These are phyloP conservation scores for Hypholoma sublateritium DNA, from an alignment of 768 basidiomycete species.

Conservation along the genomic window DNA sequence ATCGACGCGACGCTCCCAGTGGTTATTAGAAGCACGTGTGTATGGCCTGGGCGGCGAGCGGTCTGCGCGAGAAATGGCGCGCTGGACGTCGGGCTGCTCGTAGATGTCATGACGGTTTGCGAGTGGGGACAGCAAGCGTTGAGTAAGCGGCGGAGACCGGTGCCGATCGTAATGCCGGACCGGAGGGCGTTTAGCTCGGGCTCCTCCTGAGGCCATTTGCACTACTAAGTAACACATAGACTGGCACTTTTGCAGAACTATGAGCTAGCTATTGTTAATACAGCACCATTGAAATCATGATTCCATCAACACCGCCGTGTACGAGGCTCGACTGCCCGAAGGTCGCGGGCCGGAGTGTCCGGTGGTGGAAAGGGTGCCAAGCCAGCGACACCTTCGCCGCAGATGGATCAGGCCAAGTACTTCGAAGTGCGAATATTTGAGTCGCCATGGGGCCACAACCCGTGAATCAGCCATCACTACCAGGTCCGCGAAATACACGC, in stretches of 20 bases:
- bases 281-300: too few species aligned
- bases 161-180: too few species aligned
- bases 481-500: slow-evolving; percentile 3
- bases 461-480: slow-evolving; percentile 1
- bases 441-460: neutral
- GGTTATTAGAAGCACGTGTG: slow-evolving; percentile 79
- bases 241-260: too few species aligned
- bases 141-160: too few species aligned
- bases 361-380: neutral
- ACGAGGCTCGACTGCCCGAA: neutral
- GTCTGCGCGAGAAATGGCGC: slow-evolving; percentile 38
- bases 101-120: neutral
- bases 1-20: slow-evolving; percentile 97
- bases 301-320: too few species aligned
- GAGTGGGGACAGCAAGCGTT: neutral
- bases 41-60: slow-evolving; percentile 40
- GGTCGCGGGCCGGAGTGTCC: neutral
- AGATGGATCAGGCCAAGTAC: too few species aligned
- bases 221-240: too few species aligned
- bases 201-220: too few species aligned
- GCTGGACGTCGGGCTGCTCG: neutral
- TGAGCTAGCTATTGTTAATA: too few species aligned
- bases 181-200: too few species aligned
- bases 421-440: neutral
- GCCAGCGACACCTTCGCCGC: neutral